Evolutionary conservation across 805 yeast genomes (phyloP), one percentile per base, ranked within the genome.

Genomic region (Helenozyma rhizophorensis): DNA sequence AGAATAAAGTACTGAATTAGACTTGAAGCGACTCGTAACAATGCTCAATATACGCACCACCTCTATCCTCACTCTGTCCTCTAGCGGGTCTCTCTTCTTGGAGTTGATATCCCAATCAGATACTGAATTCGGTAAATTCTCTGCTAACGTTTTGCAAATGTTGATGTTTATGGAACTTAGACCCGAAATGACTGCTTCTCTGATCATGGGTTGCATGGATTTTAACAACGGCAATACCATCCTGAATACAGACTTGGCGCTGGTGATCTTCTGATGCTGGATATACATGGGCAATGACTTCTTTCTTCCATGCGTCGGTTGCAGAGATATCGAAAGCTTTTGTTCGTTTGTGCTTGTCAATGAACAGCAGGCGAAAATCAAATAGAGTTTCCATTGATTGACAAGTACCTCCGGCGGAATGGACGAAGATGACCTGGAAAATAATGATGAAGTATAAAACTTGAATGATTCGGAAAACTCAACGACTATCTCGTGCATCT

Each of bases 291-390:
- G 95, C 46, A 83, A 79, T 1, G 90, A 80, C 47, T 74, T 80
- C 48, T 86, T 88, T 37, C 93, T 66, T 0, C 81, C 78, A 47
- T 84, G 94, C 11, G 38, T 37, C 28, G 73, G 71, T 9, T 64
- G 65, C 8, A 60, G 48, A 0, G 78, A 76, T 22, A 73, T 64
- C 14, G 72, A 63, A 4, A 87, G 58, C 45, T 83, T 78, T 51
- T 88, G 96, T 37, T 88, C 95, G 40, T 76, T 83, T 0, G 97
- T 88, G 0, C 94, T 76, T 0, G 98, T 93, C 42, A 93, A 60
- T 0, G 96, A 86, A 13, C 90, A 78, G 50, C 97, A 90, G 0
- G 96, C 96, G 36, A 88, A 93, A 27, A 90, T 83, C 48, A 93
- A 61, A 51, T 82, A 93, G 3, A 89, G 66, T 56, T 84, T 83